These are phyloP conservation scores for Primulina huaijiensis DNA, from an alignment of 257 asterid species.

Conservation along the genomic window DNA sequence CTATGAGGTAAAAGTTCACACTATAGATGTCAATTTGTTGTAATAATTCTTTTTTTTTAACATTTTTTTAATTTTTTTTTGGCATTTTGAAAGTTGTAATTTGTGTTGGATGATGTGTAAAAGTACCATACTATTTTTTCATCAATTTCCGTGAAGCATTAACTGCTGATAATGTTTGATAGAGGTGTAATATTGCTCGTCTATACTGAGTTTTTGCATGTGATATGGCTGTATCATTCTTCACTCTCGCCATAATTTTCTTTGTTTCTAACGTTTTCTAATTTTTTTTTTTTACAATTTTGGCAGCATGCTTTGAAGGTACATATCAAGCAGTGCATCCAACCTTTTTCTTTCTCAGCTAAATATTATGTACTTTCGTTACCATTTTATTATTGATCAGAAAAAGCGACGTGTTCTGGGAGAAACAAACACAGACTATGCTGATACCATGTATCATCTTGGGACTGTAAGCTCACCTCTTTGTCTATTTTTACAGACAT, in stretches of 20 bases:
- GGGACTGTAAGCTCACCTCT: conserved; percentile 64
- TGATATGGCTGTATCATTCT: conserved; percentile 6
- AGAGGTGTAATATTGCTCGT: neutral
- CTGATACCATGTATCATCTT: conserved; percentile 87
- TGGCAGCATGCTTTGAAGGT: conserved; percentile 96
- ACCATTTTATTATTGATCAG: conserved; percentile 40
- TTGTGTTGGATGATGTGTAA: neutral
- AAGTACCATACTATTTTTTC: neutral
- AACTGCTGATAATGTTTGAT: conserved; percentile 9
- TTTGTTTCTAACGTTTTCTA: conserved; percentile 24
- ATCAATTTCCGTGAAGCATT: neutral
- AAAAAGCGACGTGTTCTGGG: conserved; percentile 85
- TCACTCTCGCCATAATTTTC: conserved; percentile 21
- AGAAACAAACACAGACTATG: conserved; percentile 76
- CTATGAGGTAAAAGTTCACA: conserved; percentile 65
- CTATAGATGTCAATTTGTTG: neutral
- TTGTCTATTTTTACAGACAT: neutral
- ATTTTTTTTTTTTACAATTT: conserved; percentile 27
- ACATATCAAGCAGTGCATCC: conserved; percentile 30
- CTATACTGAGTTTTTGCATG: neutral
- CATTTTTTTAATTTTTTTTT: neutral
- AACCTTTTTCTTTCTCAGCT: conserved; percentile 26
- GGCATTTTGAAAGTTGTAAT: neutral
- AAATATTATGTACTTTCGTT: conserved; percentile 24
- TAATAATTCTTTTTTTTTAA: neutral